Percentiles rank a stretch among this genome's conserved stretches.
Evolutionary conservation across 768 basidiomycete genomes (phyloP).

Genomic region (Podaxis carcinomalis): DNA sequence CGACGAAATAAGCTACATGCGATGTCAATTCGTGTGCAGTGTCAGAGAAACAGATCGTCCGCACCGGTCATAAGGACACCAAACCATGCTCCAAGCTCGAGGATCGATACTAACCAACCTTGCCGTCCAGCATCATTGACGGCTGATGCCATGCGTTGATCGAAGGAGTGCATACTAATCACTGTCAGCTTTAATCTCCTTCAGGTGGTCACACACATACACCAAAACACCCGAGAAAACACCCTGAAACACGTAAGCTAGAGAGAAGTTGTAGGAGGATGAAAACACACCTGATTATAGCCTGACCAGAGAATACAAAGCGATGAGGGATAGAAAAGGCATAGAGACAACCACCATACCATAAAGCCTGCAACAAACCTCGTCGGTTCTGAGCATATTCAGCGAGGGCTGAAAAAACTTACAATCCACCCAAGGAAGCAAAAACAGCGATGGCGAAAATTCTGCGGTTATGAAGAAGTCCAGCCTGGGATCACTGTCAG

Average conservation of each 20-base stretch:
- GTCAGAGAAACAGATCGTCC: neutral
- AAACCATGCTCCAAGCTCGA: conserved; percentile 74
- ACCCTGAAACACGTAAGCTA: conserved; percentile 34
- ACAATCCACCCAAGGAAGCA: conserved; percentile 76
- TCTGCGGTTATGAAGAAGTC: conserved; percentile 60
- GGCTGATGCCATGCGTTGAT: conserved; percentile 50
- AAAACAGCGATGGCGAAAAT: conserved; percentile 70
- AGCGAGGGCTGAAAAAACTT: conserved; percentile 23
- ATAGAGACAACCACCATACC: conserved; percentile 29
- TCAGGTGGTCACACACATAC: conserved; percentile 27
- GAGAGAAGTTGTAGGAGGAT: neutral
- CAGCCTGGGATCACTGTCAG: conserved; percentile 35
- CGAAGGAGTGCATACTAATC: conserved; percentile 46
- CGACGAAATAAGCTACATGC: conserved; percentile 51
- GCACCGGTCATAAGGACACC: conserved; percentile 67
- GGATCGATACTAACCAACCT: conserved; percentile 72
- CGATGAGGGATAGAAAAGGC: neutral
- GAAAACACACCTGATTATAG: conserved; percentile 52
- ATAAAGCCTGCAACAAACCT: conserved; percentile 44
- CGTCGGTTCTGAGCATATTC: neutral
- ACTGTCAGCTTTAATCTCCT: neutral
- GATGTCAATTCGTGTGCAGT: neutral
- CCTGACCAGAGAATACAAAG: conserved; percentile 29
- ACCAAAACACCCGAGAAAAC: conserved; percentile 74
- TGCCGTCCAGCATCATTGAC: conserved; percentile 48